Base-by-base conservation (phyloP, 2,329 filamentous ascomycete genomes). In the Fusarium tupiense region DNA sequence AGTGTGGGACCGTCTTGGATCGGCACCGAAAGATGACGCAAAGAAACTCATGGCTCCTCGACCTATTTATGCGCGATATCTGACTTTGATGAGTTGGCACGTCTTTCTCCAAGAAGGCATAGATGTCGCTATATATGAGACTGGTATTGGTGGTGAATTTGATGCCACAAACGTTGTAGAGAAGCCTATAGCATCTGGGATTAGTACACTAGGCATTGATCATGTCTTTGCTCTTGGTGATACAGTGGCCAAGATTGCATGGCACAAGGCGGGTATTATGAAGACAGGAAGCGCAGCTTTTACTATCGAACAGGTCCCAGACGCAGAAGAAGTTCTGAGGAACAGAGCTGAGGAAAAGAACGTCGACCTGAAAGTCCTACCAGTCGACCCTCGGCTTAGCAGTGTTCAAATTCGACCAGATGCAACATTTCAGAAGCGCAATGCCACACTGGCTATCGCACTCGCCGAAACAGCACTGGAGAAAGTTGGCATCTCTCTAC, bases 191-290 rank as follows among this genome's bases (percentile, higher is more conserved):
- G 91, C 86, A 0, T 86, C 88, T 2, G 91, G 88, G 3, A 90
- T 94, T 64, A 90, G 88, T 52, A 88, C 88, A n/a, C 83, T 94
- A 16, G 91, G 91, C 8, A 90, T 94, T 71, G 92, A 94, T 77
- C 92, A 94, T 76, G 87, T 92, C 41, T 87, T 86, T 59, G 86
- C 87, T 26, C 85, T 94, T 3, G 92, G 92, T 8, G 81, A 86
- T 24, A 92, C 90, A 0, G 83, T 93, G 17, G 89, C 88, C 38
- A 86, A 90, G 80, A 93, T 94, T 71, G 91, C 92, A 1, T 93
- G 92, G 92, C 91, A 94, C 81, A 94, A 94, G 82, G 89, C 90
- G 3, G 92, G 92, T 3, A 91, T 94, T 65, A 90, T 93, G 84
- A 93, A 93, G 82, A 64, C 79, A 2, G 89, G 88, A 2, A 85